phyloP scores from a whole-genome alignment of 2,329 filamentous ascomycete genomes.

The Scedosporium aurantiacum region DNA sequence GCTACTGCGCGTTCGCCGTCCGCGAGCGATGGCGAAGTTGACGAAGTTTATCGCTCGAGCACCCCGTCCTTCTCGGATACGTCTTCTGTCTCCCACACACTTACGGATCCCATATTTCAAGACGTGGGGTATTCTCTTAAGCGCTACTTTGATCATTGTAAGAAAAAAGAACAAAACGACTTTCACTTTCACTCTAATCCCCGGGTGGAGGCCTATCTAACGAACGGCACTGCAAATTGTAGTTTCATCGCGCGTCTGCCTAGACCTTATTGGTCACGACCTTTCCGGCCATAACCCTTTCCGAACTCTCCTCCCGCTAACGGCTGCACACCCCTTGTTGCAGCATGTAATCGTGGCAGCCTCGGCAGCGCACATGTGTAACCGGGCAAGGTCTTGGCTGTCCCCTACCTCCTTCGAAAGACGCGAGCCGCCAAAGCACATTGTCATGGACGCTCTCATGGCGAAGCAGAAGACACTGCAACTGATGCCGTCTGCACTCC shows the following conservation, averaged over 20 bases:
- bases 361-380: constrained; percentile 36
- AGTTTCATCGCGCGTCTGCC: constrained; percentile 40
- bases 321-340: constrained; percentile 28
- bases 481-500: constrained; percentile 28
- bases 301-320: constrained; percentile 30
- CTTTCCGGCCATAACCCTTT: constrained; percentile 33
- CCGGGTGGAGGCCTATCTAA: too few relatives aligned
- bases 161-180: too few relatives aligned
- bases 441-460: constrained; percentile 31
- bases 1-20: too few relatives aligned
- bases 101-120: too few relatives aligned
- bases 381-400: constrained; percentile 24
- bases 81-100: too few relatives aligned
- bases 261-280: constrained; percentile 39
- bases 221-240: constrained; percentile 8
- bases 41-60: too few relatives aligned
- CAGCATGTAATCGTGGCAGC: constrained; percentile 36
- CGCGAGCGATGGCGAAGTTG: too few relatives aligned
- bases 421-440: constrained; percentile 15
- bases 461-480: constrained; percentile 34
- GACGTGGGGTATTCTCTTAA: too few relatives aligned
- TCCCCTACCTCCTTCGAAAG: constrained; percentile 12
- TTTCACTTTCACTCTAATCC: too few relatives aligned
- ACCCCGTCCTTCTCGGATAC: too few relatives aligned
- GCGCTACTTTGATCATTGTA: too few relatives aligned